Conservation (phyloP, 306 rosid species). For the Ormosia emarginata region DNA sequence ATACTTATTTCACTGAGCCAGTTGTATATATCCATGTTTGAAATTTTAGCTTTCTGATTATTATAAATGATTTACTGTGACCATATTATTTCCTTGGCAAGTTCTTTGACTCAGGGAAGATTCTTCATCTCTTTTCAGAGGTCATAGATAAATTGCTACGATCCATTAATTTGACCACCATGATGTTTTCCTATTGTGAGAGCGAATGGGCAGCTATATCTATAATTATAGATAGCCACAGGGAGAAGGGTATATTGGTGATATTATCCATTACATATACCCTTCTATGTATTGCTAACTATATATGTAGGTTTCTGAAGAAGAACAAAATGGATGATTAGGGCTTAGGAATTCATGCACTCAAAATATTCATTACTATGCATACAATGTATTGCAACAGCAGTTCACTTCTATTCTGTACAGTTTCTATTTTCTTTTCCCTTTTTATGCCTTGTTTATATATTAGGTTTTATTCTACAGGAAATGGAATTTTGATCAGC, state of each 20-base stretch:
- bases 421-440: neutral
- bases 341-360: slow-evolving; percentile 16
- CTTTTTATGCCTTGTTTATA: neutral
- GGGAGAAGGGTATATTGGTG: neutral
- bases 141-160: neutral
- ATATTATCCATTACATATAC: neutral
- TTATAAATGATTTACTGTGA: neutral
- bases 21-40: neutral
- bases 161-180: neutral
- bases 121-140: neutral
- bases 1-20: neutral
- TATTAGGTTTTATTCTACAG: neutral
- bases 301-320: neutral
- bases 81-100: neutral
- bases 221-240: neutral
- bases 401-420: neutral
- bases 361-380: neutral
- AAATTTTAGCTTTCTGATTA: neutral
- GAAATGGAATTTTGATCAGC: slow-evolving; percentile 5
- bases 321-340: slow-evolving; percentile 17
- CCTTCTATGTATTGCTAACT: neutral
- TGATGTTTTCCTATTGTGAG: neutral
- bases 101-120: neutral
- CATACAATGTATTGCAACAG: neutral
- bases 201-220: neutral